These are phyloP conservation scores for Quercus cerris DNA, from an alignment of 306 rosid genomes.

Conservation along the genomic window DNA sequence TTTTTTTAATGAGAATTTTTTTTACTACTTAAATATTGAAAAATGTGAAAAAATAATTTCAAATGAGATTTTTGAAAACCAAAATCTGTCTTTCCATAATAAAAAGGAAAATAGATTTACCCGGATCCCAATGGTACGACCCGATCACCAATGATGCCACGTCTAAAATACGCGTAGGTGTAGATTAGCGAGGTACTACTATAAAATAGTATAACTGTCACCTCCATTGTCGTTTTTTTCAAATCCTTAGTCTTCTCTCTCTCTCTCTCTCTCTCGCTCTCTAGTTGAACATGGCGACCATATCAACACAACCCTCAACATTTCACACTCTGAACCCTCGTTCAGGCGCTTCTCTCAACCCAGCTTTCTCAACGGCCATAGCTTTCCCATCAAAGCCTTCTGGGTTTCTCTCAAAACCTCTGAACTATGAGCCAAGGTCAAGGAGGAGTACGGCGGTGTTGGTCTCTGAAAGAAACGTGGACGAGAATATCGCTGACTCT, in stretches of 20 bases:
- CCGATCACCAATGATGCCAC: too few species aligned
- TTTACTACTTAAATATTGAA: too few species aligned
- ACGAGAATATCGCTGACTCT: constrained; percentile 2
- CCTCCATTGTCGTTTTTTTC: not conserved
- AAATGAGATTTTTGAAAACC: too few species aligned
- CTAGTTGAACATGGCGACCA: constrained; percentile 41
- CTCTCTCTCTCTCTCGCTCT: too few species aligned
- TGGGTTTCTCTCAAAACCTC: constrained; percentile 11
- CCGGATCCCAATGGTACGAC: too few species aligned
- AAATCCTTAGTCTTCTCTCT: not conserved
- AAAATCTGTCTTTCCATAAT: too few species aligned
- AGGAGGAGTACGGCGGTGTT: constrained; percentile 21
- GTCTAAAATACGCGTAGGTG: too few species aligned
- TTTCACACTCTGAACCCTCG: constrained; percentile 7
- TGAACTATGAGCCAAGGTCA: constrained; percentile 10
- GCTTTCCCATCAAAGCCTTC: constrained; percentile 1
- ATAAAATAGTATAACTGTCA: not conserved
- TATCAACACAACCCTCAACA: constrained; percentile 8
- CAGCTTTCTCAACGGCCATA: constrained; percentile 1
- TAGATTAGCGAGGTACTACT: too few species aligned
- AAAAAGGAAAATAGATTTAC: too few species aligned
- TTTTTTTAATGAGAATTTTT: too few species aligned
- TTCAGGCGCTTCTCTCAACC: not conserved
- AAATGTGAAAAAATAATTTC: too few species aligned
- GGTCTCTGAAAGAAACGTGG: constrained; percentile 30